Evolutionary conservation across 192 early-diverging fungal species (phyloP).

Genomic region (Dispira parvispora): DNA sequence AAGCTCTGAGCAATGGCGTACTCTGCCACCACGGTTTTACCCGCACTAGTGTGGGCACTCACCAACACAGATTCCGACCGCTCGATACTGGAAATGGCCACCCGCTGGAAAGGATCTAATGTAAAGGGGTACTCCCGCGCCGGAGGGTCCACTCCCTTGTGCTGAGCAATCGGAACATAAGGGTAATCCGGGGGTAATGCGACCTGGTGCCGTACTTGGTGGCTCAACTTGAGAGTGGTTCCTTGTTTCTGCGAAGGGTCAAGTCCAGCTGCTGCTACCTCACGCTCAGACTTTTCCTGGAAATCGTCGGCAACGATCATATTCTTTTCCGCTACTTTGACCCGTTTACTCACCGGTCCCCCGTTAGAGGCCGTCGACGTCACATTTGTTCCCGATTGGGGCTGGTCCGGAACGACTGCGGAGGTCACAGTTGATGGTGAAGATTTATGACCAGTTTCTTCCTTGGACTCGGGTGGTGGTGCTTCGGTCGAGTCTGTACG

Average conservation of each 20-base stretch:
- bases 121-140: constrained; percentile 79
- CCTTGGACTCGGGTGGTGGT: too few relatives aligned
- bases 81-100: constrained; percentile 76
- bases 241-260: constrained; percentile 20
- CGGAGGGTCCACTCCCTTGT: constrained; percentile 58
- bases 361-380: neutral
- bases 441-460: too few relatives aligned
- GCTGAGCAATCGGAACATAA: constrained; percentile 76
- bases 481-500: too few relatives aligned
- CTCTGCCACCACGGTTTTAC: constrained; percentile 98
- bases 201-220: constrained; percentile 74
- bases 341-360: neutral
- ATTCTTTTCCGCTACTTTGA: neutral
- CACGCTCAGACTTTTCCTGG: constrained; percentile 46
- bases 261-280: constrained; percentile 38
- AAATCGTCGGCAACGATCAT: constrained; percentile 34
- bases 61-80: constrained; percentile 89
- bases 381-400: too few relatives aligned
- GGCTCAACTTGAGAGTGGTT: constrained; percentile 22
- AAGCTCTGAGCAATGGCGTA: constrained; percentile 89
- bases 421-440: too few relatives aligned
- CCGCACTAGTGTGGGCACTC: constrained; percentile 89
- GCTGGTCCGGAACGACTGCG: too few relatives aligned
- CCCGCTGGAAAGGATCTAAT: constrained; percentile 90
- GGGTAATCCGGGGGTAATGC: constrained; percentile 72